Percentiles rank a stretch among this genome's conserved stretches.
Conservation (phyloP, 805 yeast species). For the Clavispora santaluciae region DNA sequence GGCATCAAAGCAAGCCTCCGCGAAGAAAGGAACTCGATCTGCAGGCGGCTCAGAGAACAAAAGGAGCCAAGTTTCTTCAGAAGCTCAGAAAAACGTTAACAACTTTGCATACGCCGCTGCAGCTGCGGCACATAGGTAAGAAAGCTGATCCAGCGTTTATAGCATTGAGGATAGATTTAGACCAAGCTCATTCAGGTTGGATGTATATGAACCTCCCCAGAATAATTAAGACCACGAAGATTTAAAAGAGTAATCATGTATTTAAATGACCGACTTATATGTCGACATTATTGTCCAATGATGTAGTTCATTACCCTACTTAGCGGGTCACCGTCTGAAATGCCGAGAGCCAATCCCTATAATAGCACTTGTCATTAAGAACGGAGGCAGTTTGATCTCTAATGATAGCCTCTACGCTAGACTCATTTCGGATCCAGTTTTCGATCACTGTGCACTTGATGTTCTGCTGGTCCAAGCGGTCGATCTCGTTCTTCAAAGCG, state of each 20-base stretch:
- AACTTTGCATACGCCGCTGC: slow-evolving; percentile 45
- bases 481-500: slow-evolving; percentile 24
- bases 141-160: no score
- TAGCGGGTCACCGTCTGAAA: slow-evolving; percentile 10
- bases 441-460: slow-evolving; percentile 26
- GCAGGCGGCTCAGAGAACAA: not conserved
- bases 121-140: slow-evolving; percentile 32
- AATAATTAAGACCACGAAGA: no score
- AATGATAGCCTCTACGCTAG: slow-evolving; percentile 29
- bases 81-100: slow-evolving; percentile 13
- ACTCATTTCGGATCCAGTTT: slow-evolving; percentile 35
- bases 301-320: no score
- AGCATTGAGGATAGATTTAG: no score
- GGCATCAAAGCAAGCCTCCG: slow-evolving; percentile 1
- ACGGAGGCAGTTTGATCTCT: slow-evolving; percentile 28
- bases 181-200: no score
- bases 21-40: not conserved
- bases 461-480: slow-evolving; percentile 19
- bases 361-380: slow-evolving; percentile 34
- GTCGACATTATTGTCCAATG: no score
- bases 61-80: not conserved
- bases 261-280: no score
- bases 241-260: no score
- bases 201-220: no score
- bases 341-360: slow-evolving; percentile 31